A percentile compares a stretch with the other conserved stretches of the same genome.
phyloP scores from a whole-genome alignment of 306 rosid genomes.

The Nissolia schottii region DNA sequence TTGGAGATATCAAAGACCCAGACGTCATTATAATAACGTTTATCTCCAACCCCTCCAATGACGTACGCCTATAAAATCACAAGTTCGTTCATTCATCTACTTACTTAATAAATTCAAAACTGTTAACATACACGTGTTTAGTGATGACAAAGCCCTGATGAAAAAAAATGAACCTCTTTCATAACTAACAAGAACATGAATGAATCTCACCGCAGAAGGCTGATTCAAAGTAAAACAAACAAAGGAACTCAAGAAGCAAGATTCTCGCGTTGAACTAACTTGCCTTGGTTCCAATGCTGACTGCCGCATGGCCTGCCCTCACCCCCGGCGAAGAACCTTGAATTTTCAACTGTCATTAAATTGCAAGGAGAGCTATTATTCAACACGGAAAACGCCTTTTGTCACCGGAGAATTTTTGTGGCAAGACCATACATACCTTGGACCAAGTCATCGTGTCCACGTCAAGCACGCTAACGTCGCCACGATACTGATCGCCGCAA shows the following conservation, averaged over 20 bases:
- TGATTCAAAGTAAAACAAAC: background rate
- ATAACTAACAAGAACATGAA: background rate
- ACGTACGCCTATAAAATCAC: conserved; percentile 69
- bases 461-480: conserved; percentile 75
- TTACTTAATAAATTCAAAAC: background rate
- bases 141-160: background rate
- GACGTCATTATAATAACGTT: conserved; percentile 72
- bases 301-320: conserved; percentile 92
- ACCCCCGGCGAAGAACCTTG: conserved; percentile 89
- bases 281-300: conserved; percentile 73
- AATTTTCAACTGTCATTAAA: conserved; percentile 57
- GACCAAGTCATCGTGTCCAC: conserved; percentile 85
- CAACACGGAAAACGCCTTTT: too few relatives aligned
- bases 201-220: background rate
- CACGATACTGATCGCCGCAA: conserved; percentile 79
- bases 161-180: background rate
- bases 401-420: too few relatives aligned
- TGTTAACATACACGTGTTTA: conserved; percentile 2
- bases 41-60: conserved; percentile 94
- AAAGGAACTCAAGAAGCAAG: too few relatives aligned
- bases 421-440: conserved; percentile 56
- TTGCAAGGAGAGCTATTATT: conserved; percentile 3
- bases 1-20: conserved; percentile 80
- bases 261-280: conserved; percentile 35
- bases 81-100: conserved; percentile 19